Conservation (phyloP, 2,329 filamentous ascomycete species). For the Colletotrichum trifolii region DNA sequence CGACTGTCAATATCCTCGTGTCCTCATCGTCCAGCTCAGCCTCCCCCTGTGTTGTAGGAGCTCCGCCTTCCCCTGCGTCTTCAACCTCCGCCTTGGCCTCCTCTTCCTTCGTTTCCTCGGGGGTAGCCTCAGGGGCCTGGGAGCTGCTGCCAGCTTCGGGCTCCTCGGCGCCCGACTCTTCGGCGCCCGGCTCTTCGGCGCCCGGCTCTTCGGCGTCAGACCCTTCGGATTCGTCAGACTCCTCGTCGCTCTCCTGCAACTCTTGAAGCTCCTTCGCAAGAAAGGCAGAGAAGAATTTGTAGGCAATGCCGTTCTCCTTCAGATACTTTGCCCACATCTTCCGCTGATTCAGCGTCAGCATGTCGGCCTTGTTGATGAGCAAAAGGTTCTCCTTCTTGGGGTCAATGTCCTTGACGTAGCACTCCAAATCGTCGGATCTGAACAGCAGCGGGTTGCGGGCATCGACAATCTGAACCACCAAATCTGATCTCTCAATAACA, state of each 20-base stretch:
- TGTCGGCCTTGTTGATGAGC: conserved; percentile 98
- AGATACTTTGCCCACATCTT: conserved; percentile 89
- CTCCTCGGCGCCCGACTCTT: conserved; percentile 47
- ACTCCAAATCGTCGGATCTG: conserved; percentile 91
- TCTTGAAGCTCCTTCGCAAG: conserved; percentile 92
- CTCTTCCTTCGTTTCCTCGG: conserved; percentile 48
- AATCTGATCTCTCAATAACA: conserved; percentile 95
- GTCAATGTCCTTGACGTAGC: conserved; percentile 94
- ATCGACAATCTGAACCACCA: conserved; percentile 98
- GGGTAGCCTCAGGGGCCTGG: neutral
- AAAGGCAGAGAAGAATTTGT: conserved; percentile 95
- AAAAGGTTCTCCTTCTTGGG: conserved; percentile 88
- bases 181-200: conserved; percentile 45
- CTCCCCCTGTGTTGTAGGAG: conserved; percentile 45
- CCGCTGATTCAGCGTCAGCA: conserved; percentile 92
- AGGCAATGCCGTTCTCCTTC: conserved; percentile 81
- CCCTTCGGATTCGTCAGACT: conserved; percentile 48
- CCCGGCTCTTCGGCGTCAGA: conserved; percentile 37
- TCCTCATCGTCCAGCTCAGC: conserved; percentile 63
- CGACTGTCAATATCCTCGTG: conserved; percentile 87
- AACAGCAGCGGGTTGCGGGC: conserved; percentile 95
- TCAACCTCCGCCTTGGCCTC: conserved; percentile 45
- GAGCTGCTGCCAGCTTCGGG: conserved; percentile 45
- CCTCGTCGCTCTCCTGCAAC: conserved; percentile 64
- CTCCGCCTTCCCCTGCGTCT: conserved; percentile 49